Percentiles rank a stretch among this genome's conserved stretches.
Evolutionary conservation across 208 protist species (phyloP).

Genomic region (Trypanosoma platydactyli): DNA sequence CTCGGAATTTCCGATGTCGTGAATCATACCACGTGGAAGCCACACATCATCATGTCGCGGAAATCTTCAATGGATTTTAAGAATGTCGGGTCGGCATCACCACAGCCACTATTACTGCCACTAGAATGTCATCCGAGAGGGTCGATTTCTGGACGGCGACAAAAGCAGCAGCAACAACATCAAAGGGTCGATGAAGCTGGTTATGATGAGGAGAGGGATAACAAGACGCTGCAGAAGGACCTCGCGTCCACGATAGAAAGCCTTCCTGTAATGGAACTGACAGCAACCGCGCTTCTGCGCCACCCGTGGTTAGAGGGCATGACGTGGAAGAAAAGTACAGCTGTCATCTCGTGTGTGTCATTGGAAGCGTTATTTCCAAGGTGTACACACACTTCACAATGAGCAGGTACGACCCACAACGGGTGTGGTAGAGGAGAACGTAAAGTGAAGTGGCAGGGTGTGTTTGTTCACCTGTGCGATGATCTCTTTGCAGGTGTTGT

Average conservation of each 20-base stretch:
- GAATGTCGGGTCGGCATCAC: not conserved
- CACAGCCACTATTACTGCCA: not conserved
- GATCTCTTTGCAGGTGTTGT: not conserved
- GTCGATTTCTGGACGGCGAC: not conserved
- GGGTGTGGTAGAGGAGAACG: not conserved
- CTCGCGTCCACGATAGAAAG: not conserved
- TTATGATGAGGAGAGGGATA: not conserved
- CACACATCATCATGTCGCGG: not conserved
- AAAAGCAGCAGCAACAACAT: not conserved
- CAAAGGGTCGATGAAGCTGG: not conserved
- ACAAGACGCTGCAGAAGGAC: not conserved
- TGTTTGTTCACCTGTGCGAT: not conserved
- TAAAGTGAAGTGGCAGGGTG: not conserved
- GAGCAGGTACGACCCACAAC: not conserved
- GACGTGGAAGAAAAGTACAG: constrained; percentile 21
- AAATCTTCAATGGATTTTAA: not conserved
- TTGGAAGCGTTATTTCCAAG: constrained; percentile 1
- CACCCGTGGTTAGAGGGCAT: constrained; percentile 27
- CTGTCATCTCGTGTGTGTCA: constrained; percentile 11
- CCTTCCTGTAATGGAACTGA: not conserved
- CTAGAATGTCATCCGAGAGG: not conserved
- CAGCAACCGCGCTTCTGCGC: constrained; percentile 12
- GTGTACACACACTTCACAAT: too few relatives aligned
- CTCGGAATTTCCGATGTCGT: not conserved
- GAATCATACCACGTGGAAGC: not conserved